phyloP scores from a whole-genome alignment of 495 filamentous ascomycete species.

The Hypomontagnella submonticulosa region DNA sequence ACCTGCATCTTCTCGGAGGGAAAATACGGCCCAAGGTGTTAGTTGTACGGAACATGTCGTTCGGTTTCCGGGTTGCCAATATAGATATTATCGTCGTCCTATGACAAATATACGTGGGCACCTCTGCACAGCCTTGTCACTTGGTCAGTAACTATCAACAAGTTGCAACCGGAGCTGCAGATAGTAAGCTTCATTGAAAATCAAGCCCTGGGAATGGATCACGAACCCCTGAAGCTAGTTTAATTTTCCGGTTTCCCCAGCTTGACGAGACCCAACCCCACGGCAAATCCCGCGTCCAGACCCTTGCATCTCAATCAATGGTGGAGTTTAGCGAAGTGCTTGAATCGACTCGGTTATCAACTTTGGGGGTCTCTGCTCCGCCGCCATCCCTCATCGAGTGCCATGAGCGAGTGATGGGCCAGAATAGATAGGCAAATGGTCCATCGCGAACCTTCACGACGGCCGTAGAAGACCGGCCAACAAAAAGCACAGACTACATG shows the following conservation, averaged over 20 bases:
- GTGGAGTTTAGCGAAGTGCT: slow-evolving; percentile 33
- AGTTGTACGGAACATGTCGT: slow-evolving; percentile 13
- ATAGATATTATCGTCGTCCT: slow-evolving; percentile 25
- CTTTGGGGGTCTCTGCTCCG: slow-evolving; percentile 31
- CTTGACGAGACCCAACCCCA: slow-evolving; percentile 20
- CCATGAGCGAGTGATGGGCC: too few species aligned
- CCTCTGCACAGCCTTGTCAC: slow-evolving; percentile 14
- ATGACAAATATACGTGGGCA: slow-evolving; percentile 28
- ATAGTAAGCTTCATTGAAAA: slow-evolving; percentile 38
- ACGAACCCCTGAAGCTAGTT: slow-evolving; percentile 37
- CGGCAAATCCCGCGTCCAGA: slow-evolving; percentile 36
- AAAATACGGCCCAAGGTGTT: slow-evolving; percentile 11
- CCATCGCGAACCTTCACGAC: slow-evolving; percentile 7
- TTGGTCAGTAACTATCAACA: slow-evolving; percentile 33
- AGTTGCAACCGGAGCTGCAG: slow-evolving; percentile 37
- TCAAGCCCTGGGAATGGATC: slow-evolving; percentile 31
- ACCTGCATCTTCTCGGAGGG: slow-evolving; percentile 1
- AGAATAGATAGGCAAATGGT: too few species aligned
- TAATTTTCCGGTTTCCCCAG: slow-evolving; percentile 36
- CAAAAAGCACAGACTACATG: slow-evolving; percentile 7
- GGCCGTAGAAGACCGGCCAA: neutral
- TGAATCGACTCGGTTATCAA: slow-evolving; percentile 30
- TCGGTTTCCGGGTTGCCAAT: slow-evolving; percentile 12
- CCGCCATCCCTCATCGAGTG: slow-evolving; percentile 29
- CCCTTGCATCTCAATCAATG: slow-evolving; percentile 24